Conservation (phyloP, 2,329 filamentous ascomycete species). For the Scortechinia acanthostroma region DNA sequence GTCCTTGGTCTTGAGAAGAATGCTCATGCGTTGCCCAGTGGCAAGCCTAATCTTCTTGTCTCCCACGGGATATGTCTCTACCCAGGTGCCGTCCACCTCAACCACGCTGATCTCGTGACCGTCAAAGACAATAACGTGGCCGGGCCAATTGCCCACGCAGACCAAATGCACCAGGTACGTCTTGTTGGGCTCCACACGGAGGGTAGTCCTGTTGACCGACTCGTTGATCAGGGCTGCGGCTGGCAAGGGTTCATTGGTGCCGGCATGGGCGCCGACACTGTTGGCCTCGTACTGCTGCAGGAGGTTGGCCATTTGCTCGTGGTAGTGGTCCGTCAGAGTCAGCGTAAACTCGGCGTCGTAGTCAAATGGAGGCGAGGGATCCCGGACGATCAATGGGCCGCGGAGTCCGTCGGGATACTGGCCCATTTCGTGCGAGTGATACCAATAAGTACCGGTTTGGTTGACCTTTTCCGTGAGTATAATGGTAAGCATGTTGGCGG, state of each 20-base stretch:
- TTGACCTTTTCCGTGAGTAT: background rate
- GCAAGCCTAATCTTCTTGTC: conserved; percentile 60
- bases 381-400: conserved; percentile 41
- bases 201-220: conserved; percentile 45
- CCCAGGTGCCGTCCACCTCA: conserved; percentile 69
- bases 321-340: conserved; percentile 69
- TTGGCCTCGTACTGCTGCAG: conserved; percentile 40
- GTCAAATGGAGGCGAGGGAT: conserved; percentile 48
- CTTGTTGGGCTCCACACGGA: conserved; percentile 56
- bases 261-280: conserved; percentile 32
- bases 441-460: background rate
- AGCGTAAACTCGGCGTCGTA: conserved; percentile 59
- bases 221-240: conserved; percentile 68
- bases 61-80: conserved; percentile 39
- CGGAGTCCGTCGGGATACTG: background rate
- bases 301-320: conserved; percentile 42
- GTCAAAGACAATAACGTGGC: conserved; percentile 61
- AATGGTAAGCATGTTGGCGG: too few relatives aligned
- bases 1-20: conserved; percentile 57
- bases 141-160: conserved; percentile 68
- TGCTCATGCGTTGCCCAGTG: conserved; percentile 60
- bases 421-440: background rate
- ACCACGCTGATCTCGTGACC: conserved; percentile 62
- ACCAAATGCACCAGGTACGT: conserved; percentile 70
- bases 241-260: conserved; percentile 59